These are phyloP conservation scores for Stenogyne calaminthoides DNA, from an alignment of 305 asterid species.

Conservation along the genomic window DNA sequence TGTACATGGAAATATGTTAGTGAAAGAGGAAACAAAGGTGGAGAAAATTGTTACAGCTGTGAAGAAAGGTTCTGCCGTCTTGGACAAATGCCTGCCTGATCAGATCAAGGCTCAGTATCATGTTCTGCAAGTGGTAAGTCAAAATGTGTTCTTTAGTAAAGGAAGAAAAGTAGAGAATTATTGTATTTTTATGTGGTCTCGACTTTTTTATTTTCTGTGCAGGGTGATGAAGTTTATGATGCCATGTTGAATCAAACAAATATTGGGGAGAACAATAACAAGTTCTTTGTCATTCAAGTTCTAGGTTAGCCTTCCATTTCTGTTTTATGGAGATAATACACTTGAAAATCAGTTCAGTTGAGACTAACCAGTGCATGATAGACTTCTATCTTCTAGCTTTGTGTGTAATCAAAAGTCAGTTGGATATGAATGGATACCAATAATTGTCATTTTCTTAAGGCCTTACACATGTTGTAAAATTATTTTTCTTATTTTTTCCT, in stretches of 20 bases:
- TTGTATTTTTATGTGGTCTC: constrained; percentile 8
- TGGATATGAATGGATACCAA: background rate
- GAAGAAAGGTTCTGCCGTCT: constrained; percentile 82
- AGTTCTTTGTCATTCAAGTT: constrained; percentile 79
- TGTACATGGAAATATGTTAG: constrained; percentile 26
- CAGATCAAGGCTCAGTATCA: constrained; percentile 75
- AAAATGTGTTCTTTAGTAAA: constrained; percentile 1
- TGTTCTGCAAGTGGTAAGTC: constrained; percentile 72
- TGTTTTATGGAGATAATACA: constrained; percentile 18
- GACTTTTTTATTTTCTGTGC: constrained; percentile 27
- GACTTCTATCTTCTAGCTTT: constrained; percentile 9
- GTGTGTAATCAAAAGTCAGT: constrained; percentile 2
- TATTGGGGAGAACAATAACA: constrained; percentile 85
- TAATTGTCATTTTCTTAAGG: constrained; percentile 10
- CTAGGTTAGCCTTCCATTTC: constrained; percentile 57
- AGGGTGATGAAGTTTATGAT: constrained; percentile 82
- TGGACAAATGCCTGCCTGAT: constrained; percentile 77
- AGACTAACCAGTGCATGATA: background rate
- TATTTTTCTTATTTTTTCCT: background rate
- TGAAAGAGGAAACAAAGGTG: constrained; percentile 41
- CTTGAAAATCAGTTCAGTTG: background rate
- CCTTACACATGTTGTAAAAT: background rate
- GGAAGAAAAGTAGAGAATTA: background rate
- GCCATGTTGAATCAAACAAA: constrained; percentile 96
- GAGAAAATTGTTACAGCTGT: constrained; percentile 65